Evolutionary conservation across 345 rosid genomes (phyloP), one percentile per base, ranked within the genome.

Genomic region (Citrus hindsii): DNA sequence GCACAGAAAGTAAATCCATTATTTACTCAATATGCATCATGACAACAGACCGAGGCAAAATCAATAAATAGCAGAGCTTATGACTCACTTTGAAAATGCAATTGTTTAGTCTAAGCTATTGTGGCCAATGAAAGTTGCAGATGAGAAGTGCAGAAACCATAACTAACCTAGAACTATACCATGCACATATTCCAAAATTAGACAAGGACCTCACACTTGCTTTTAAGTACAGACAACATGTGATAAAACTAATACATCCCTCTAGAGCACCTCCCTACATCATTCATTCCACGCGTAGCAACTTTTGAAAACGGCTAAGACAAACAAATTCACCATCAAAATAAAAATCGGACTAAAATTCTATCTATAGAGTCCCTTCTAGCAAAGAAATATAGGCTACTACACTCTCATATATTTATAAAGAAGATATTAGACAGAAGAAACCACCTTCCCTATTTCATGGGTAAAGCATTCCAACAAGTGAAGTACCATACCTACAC

Each of bases 401-500:
- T 30, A 53, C 24, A 30, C 38, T 53, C 6, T 65, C 27, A 35
- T 66, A 7, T 22, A 59, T 19, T 24, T 66, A 66, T 9, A 35
- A 5, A 35, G 25, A 66, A 30, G 63, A 55, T 22, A 73, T 25
- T 37, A 59, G 24, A 33, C 51, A 35, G 9, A 73, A 21, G 18
- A 58, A 18, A 25, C 48, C 46, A 71, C 32, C 27, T 38, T n/a
- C 27, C 6, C 32, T 58, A 10, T 12, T 22, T 30, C 7, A 21
- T 27, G 4, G 25, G 14, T 21, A 53, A 32, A 64, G 46, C 16
- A 19, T 46, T 48, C 62, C 69, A 27, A 16, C 21, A 81, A 32
- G 40, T 53, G 82, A 68, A 78, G 64, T 35, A 82, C 35, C 81
- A 48, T 90, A 94, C 98, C 98, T 24, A 94, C 91, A 79, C 98